These are phyloP conservation scores for Plasmodium yoelii DNA, from an alignment of 169 alveolate species.

Conservation along the genomic window DNA sequence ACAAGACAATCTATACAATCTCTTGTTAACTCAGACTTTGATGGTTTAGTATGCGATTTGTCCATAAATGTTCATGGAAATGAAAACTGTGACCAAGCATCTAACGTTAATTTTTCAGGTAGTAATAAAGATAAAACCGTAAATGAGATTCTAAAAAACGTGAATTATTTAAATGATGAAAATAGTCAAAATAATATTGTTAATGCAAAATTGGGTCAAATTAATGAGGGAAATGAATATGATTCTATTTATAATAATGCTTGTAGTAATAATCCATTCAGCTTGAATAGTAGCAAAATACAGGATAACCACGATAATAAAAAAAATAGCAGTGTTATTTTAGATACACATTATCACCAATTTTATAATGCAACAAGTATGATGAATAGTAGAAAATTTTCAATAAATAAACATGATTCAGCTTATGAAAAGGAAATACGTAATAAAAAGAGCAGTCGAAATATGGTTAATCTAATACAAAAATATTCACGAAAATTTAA, in stretches of 20 bases:
- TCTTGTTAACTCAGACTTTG: conserved; percentile 5
- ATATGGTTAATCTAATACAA: conserved; percentile 79
- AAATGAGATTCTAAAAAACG: no score
- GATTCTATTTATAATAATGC: no score
- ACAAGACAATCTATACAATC: conserved; percentile 17
- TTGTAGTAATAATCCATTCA: no score
- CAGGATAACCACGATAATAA: conserved; percentile 8
- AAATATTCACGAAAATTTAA: conserved; percentile 75
- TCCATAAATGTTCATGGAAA: background rate
- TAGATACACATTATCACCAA: conserved; percentile 44
- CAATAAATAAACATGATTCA: background rate
- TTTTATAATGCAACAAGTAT: conserved; percentile 18
- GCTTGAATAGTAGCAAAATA: background rate
- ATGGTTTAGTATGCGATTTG: background rate
- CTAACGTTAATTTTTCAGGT: no score
- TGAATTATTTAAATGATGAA: no score
- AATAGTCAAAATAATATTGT: no score
- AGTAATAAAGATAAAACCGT: no score
- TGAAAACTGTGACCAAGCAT: no score
- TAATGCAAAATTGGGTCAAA: no score
- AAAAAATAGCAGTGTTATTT: conserved; percentile 5
- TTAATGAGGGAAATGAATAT: no score
- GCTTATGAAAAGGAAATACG: background rate
- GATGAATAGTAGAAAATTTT: conserved; percentile 7
- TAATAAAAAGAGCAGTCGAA: conserved; percentile 57